Conservation (phyloP, 371 early-diverging fungal genomes). For the Mucor indicus region DNA sequence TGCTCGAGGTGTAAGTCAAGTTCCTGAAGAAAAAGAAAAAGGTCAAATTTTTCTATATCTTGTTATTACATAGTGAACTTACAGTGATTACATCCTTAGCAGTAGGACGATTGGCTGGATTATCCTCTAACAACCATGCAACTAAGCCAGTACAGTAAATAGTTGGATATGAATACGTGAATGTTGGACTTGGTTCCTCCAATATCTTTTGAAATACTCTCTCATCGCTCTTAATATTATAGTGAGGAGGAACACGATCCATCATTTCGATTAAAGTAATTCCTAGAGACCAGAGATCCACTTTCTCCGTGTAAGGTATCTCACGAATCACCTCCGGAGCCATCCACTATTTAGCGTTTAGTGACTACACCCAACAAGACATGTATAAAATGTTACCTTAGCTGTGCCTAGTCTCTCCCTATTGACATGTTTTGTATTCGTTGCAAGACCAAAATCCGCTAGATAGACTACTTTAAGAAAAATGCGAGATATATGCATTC, state of each 20-base stretch:
- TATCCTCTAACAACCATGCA: conserved; percentile 46
- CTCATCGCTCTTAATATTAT: conserved; percentile 35
- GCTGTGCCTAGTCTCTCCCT: conserved; percentile 46
- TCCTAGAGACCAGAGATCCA: conserved; percentile 49
- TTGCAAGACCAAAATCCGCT: conserved; percentile 52
- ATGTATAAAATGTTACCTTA: conserved; percentile 18
- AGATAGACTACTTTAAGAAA: not conserved
- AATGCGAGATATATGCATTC: not conserved
- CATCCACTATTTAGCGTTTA: conserved; percentile 37
- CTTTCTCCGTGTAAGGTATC: conserved; percentile 37
- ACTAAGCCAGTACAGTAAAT: conserved; percentile 47
- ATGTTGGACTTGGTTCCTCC: conserved; percentile 42
- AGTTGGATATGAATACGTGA: conserved; percentile 41
- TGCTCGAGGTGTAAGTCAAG: conserved; percentile 41
- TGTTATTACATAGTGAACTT: not conserved
- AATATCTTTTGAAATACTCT: conserved; percentile 34
- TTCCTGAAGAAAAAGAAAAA: conserved; percentile 17
- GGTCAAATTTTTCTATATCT: not conserved
- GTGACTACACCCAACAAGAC: not conserved
- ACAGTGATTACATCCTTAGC: conserved; percentile 40
- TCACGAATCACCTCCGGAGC: conserved; percentile 50
- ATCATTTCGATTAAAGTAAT: conserved; percentile 55
- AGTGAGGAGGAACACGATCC: conserved; percentile 54
- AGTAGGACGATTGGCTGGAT: conserved; percentile 33
- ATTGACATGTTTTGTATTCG: conserved; percentile 32